Conservation (phyloP, 306 rosid genomes). For the Lathyrus aphaca region DNA sequence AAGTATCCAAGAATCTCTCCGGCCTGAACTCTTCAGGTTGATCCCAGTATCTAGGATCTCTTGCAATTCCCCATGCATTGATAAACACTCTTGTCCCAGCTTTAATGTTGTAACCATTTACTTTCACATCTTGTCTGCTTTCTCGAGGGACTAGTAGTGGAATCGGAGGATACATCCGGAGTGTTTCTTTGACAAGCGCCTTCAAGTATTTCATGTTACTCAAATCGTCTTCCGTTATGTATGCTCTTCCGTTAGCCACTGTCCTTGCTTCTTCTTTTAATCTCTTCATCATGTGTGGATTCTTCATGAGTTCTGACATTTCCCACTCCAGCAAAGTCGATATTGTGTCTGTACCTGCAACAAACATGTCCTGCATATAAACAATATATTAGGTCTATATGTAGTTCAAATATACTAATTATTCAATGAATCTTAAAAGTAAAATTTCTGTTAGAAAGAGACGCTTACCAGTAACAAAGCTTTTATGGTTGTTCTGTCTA, state of each 20-base stretch:
- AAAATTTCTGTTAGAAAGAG: no score
- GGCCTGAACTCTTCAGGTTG: conserved; percentile 46
- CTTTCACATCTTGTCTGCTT: conserved; percentile 33
- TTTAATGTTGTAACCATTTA: conserved; percentile 16
- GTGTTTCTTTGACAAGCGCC: conserved; percentile 38
- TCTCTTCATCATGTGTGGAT: conserved; percentile 49
- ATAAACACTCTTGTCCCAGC: conserved; percentile 21
- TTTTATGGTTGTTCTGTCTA: conserved; percentile 48
- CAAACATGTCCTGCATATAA: conserved; percentile 34
- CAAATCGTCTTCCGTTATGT: conserved; percentile 47
- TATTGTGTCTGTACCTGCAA: conserved; percentile 61
- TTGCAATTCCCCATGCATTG: conserved; percentile 31
- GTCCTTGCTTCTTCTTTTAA: conserved; percentile 43
- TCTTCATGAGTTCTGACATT: conserved; percentile 36
- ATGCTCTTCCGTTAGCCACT: conserved; percentile 26
- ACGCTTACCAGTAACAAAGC: conserved; percentile 41
- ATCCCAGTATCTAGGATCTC: conserved; percentile 42
- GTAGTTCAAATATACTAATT: no score
- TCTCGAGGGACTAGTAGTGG: conserved; percentile 52
- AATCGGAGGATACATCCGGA: conserved; percentile 47
- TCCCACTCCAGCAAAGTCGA: conserved; percentile 44
- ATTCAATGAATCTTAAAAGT: no score
- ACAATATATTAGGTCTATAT: background rate
- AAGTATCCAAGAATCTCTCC: conserved; percentile 45
- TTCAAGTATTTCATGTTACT: conserved; percentile 48